A percentile compares a stretch with the other conserved stretches of the same genome.
These are phyloP conservation scores for Stephania japonica DNA, from an alignment of 164 flowering plant species.

Conservation along the genomic window DNA sequence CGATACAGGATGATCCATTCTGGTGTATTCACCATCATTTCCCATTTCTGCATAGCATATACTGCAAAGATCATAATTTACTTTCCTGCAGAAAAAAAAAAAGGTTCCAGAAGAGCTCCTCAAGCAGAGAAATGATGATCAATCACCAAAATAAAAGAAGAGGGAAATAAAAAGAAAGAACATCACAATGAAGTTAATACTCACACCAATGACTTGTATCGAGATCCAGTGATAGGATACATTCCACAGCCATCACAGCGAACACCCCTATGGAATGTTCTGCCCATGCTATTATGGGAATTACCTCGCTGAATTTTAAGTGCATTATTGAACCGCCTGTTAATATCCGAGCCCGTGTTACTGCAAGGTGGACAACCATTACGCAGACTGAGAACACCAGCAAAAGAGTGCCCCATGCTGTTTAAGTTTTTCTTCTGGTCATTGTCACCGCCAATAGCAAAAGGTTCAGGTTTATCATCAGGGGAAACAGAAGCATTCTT, in stretches of 20 bases:
- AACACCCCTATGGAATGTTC: constrained; percentile 65
- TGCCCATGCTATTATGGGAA: constrained; percentile 23
- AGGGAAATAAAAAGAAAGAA: background rate
- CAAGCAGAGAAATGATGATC: background rate
- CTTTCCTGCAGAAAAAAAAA: constrained; percentile 42
- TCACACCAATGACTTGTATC: constrained; percentile 92
- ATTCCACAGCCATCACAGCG: constrained; percentile 86
- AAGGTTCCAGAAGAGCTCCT: background rate
- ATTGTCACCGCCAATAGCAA: constrained; percentile 3
- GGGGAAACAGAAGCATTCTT: background rate
- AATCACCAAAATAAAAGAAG: background rate
- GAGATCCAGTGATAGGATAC: constrained; percentile 79
- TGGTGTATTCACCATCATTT: constrained; percentile 52
- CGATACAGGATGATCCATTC: constrained; percentile 52
- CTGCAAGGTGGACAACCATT: background rate
- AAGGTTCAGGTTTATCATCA: background rate
- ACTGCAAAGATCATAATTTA: constrained; percentile 77
- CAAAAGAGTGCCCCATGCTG: background rate
- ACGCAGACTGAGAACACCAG: constrained; percentile 1
- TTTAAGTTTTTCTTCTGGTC: background rate
- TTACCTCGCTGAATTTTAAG: constrained; percentile 22
- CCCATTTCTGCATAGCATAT: constrained; percentile 64
- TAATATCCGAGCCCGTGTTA: constrained; percentile 10
- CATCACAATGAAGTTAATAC: constrained; percentile 11
- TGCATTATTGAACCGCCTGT: background rate